These are phyloP conservation scores for Diplotaxis tenuifolia DNA, from an alignment of 345 rosid species.

Conservation along the genomic window DNA sequence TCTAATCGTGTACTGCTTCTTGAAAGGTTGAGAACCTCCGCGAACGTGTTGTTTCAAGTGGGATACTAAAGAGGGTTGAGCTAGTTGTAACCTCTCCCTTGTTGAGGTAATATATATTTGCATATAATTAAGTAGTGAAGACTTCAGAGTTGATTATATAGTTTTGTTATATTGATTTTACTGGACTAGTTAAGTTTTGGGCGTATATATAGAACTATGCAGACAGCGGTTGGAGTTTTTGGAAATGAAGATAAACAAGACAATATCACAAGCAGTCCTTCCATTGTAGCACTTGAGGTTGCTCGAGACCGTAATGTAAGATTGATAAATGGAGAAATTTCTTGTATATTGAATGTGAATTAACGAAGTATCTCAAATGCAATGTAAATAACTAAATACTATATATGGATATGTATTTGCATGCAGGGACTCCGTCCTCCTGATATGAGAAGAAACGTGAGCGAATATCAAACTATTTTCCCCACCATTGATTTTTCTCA, in stretches of 20 bases:
- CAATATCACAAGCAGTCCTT: constrained; percentile 43
- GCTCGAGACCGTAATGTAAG: constrained; percentile 78
- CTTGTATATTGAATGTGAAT: not conserved
- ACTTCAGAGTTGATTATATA: not conserved
- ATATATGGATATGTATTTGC: not conserved
- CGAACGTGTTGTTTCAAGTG: constrained; percentile 27
- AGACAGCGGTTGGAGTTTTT: constrained; percentile 69
- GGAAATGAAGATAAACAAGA: constrained; percentile 39
- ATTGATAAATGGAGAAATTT: not conserved
- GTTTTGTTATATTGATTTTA: not conserved
- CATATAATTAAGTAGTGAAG: not conserved
- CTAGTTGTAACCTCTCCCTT: constrained; percentile 42
- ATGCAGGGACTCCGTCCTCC: constrained; percentile 74
- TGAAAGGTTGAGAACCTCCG: constrained; percentile 37
- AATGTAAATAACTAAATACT: not conserved
- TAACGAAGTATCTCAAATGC: not conserved
- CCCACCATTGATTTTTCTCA: constrained; percentile 68
- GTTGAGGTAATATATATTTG: constrained; percentile 28
- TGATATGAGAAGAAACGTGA: constrained; percentile 63
- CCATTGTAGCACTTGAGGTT: constrained; percentile 63
- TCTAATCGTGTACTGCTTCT: not conserved
- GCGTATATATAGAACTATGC: constrained; percentile 56
- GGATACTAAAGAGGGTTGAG: constrained; percentile 32
- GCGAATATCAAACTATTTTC: constrained; percentile 50
- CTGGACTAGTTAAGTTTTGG: not conserved